Evolutionary conservation across 257 asterid genomes (phyloP), one percentile per base, ranked within the genome.

Genomic region (Leptodermis oblonga): DNA sequence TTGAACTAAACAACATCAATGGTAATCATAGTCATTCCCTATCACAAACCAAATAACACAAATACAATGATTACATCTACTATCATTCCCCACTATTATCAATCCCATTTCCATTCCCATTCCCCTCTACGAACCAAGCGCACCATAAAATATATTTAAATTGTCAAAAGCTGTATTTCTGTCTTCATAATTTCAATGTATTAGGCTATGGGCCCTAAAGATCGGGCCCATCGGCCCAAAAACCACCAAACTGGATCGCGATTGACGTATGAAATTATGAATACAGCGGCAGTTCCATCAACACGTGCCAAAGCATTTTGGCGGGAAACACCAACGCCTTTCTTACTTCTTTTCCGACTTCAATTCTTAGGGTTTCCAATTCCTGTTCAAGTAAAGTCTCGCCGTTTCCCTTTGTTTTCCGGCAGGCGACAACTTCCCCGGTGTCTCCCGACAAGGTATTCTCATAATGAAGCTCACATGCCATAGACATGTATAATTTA

Each of bases 301-400:
- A 20, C 9, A 20, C 14, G 53, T 30, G 33, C 36, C 64, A 20
- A n/a, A 33, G 15, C 3, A 15, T n/a, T 48, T 67, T 48, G 71
- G 61, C 61, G 71, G 71, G 48, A 66, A 67, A 4, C 1, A 10
- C 37, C 33, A 20, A 31, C 59, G 13, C n/a, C 9, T 12, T 7
- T 11, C 4, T 8, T 9, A 10, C 60, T 31, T 37, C 17, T 20
- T 12, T 13, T n/a, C 39, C 39, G 11, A n/a, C 61, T 31, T 25
- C 71, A 49, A 18, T n/a, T 45, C 5, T 28, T 48, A 49, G 71
- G 71, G 61, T 48, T 67, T 23, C 28, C 9, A 48, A 10, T 20
- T 67, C 46, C 28, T 10, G 31, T 36, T 31, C 18, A 43, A 14
- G 11, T 12, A 31, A 13, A 28, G 4, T 5, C 28, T 25, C n/a